Evolutionary conservation across 352 stramenopile species (phyloP), one percentile per base, ranked within the genome.

Genomic region (Pythium plurisporium): DNA sequence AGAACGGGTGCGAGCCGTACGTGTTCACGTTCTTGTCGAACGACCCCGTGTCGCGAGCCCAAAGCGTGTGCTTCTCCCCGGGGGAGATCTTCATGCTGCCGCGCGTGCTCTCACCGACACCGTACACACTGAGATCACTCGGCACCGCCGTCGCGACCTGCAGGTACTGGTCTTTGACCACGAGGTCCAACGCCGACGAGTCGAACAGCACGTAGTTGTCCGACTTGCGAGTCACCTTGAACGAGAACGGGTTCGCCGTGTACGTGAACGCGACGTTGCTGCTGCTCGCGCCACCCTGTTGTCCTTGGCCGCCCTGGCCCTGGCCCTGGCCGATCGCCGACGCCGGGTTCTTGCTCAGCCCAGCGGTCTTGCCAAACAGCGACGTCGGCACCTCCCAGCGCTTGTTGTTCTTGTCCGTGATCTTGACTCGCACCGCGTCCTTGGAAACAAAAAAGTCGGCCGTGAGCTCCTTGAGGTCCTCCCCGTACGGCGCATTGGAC

Each of bases 71-170:
- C 47, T 72, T 65, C 41, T 86, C 70, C n/a, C 69, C 73, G 0
- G 46, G 19, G 36, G 61, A 59, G 12, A 79, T 40, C 5, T 57
- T 61, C 27, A 79, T 59, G 52, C 65, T 69, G 22, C 43, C 29
- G 20, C 71, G 68, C 2, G 68, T 72, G 64, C 63, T 77, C 59
- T 86, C 76, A 7, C 76, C 76, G 40, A 82, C 52, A 31, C 76
- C 76, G 46, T 76, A 86, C 33, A 83, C 52, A 14, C 50, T 71
- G 3, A 67, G 33, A 29, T 67, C 57, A 11, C 29, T 23, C n/a
- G n/a, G n/a, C n/a, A n/a, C n/a, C n/a, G n/a, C n/a, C n/a, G 71
- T 82, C 26, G 74, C 65, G n/a, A 87, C 36, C 49, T 87, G 70
- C 33, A 87, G 29, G 59, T 79, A 86, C 64, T 87, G 77, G 59